Evolutionary conservation across 1,284 basidiomycete genomes (phyloP), one percentile per base, ranked within the genome.

Genomic region (Cutaneotrichosporon dermatis): DNA sequence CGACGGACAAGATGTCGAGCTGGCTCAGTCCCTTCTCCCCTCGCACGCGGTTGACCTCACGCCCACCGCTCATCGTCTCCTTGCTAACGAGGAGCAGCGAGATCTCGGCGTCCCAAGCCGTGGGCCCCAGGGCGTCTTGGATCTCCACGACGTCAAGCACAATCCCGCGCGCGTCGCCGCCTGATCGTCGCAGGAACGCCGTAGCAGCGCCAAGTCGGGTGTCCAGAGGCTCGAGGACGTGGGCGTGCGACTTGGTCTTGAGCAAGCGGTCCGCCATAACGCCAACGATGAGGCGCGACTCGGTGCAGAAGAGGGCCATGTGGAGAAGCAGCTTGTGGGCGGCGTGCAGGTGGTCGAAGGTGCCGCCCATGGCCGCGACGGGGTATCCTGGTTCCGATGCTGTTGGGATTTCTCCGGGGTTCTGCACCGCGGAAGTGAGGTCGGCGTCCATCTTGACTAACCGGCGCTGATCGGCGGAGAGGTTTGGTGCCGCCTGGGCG

Each of bases 251-350:
- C 76, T 98, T 98, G 57, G 85, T 86, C 54, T 77, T 76, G 8
- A 99, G 83, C 12, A 97, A 82, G 2, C 77, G 76, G 68, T 92
- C 88, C 70, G 87, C 88, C 64, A 74, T 88, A 73, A 99, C 81
- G 4, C 96, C 96, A 57, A 96, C 86, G 64, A 99, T 90, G 69
- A 99, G 79, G 74, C 90, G 92, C 64, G 83, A 77, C 50, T 79
- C 77, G 0, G 92, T 83, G 60, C 97, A 85, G 82, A 90, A 92
- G 2, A 89, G 86, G 7, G 86, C 88, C 85, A 96, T 92, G 68
- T 90, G 90, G 5, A 99, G 83, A 41, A 99, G 83, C 61, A 99
- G 94, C 80, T 98, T 98, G 82, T 99, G 95, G 0, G 95, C 95
- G 1, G 92, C 86, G 74, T 99, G 95, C 13, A 99, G 83, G 73